Conservation (phyloP, 2,329 filamentous ascomycete species). For the Eutypella sp. region DNA sequence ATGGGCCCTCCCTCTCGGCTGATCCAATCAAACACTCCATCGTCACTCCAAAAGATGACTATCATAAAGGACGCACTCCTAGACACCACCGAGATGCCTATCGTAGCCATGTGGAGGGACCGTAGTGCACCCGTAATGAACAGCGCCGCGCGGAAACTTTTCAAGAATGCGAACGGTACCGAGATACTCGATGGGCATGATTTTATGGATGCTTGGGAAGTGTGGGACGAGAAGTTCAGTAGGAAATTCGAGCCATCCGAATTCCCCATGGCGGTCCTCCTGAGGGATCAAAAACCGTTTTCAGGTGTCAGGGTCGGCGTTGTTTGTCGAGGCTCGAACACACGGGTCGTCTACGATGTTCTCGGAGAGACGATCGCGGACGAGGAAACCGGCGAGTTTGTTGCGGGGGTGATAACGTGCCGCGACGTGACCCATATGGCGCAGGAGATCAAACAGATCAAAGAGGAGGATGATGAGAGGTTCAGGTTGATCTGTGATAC, state of each 20-base stretch:
- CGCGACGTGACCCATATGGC: slow-evolving; percentile 68
- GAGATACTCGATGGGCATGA: slow-evolving; percentile 44
- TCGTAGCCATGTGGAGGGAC: slow-evolving; percentile 78
- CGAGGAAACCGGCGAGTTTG: slow-evolving; percentile 62
- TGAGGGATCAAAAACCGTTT: slow-evolving; percentile 57
- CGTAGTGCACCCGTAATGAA: slow-evolving; percentile 71
- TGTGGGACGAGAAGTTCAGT: slow-evolving; percentile 65
- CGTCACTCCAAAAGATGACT: slow-evolving; percentile 66
- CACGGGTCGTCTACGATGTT: slow-evolving; percentile 57
- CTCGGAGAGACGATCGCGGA: slow-evolving; percentile 65
- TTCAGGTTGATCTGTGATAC: slow-evolving; percentile 74
- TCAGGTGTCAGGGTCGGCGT: slow-evolving; percentile 58
- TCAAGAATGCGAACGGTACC: slow-evolving; percentile 38
- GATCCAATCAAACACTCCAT: slow-evolving; percentile 52
- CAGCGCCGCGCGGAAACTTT: slow-evolving; percentile 53
- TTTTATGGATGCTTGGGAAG: slow-evolving; percentile 53
- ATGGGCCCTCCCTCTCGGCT: slow-evolving; percentile 58
- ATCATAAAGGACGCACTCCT: slow-evolving; percentile 73
- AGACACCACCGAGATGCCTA: slow-evolving; percentile 69
- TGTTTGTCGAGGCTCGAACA: slow-evolving; percentile 46
- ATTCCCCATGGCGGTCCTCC: slow-evolving; percentile 61
- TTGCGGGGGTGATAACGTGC: slow-evolving; percentile 68
- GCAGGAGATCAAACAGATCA: slow-evolving; percentile 64
- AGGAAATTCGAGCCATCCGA: slow-evolving; percentile 52
- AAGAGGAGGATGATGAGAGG: slow-evolving; percentile 64